A percentile compares a stretch with the other conserved stretches of the same genome.
Evolutionary conservation across 2,329 filamentous ascomycete genomes (phyloP).

Genomic region (Sporothrix luriei): DNA sequence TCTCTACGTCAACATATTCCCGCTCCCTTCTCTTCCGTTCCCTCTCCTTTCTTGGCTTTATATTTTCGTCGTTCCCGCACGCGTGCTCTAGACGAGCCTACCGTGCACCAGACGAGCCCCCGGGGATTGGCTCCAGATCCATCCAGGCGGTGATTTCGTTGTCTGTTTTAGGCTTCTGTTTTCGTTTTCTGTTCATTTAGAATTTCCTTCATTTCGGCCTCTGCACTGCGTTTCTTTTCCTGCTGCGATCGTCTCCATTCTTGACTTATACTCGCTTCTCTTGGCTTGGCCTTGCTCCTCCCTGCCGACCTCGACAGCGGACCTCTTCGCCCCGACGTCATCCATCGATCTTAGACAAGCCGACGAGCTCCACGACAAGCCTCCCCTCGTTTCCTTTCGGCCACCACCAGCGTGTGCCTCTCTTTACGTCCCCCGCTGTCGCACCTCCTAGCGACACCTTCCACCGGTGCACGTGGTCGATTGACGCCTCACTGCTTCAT

Average conservation of each 20-base stretch:
- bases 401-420: conserved; percentile 1
- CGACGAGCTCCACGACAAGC: neutral
- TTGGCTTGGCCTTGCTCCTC: neutral
- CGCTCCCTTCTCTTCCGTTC: neutral
- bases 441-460: neutral
- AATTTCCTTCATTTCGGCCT: conserved; percentile 1
- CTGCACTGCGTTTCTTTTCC: neutral
- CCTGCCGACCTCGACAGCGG: neutral
- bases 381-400: neutral
- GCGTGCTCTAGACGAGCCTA: conserved; percentile 16
- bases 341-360: neutral
- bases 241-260: neutral
- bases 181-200: conserved; percentile 20
- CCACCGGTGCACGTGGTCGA: neutral
- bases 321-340: neutral
- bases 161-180: conserved; percentile 8
- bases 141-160: conserved; percentile 22
- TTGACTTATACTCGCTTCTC: neutral
- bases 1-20: neutral
- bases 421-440: neutral
- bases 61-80: neutral
- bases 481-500: neutral
- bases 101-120: conserved; percentile 3
- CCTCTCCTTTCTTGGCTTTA: neutral
- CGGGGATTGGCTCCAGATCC: conserved; percentile 16